Evolutionary conservation across 257 asterid species (phyloP).

Genomic region (Sherardia arvensis): DNA sequence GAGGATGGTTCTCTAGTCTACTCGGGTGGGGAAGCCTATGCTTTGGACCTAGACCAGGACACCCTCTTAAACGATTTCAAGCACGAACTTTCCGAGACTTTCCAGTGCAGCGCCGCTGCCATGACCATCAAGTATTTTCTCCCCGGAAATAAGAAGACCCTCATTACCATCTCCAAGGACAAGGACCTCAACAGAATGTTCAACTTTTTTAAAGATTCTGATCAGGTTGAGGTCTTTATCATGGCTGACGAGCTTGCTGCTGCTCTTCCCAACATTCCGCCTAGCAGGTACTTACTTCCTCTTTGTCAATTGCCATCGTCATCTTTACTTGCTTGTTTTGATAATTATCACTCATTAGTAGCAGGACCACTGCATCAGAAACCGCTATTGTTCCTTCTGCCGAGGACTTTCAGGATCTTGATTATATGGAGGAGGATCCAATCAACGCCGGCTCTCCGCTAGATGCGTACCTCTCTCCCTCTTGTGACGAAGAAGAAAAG

Average conservation of each 20-base stretch:
- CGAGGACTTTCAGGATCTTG: slow-evolving; percentile 49
- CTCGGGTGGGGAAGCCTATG: slow-evolving; percentile 90
- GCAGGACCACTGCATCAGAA: slow-evolving; percentile 74
- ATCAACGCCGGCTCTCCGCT: slow-evolving; percentile 39
- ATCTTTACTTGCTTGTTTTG: too few relatives aligned
- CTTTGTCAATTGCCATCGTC: too few relatives aligned
- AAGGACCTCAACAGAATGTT: slow-evolving; percentile 95
- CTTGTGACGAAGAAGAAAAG: slow-evolving; percentile 40
- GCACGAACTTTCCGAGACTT: slow-evolving; percentile 77
- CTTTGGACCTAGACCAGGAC: slow-evolving; percentile 71
- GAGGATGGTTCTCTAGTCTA: slow-evolving; percentile 70
- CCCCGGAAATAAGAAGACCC: slow-evolving; percentile 84
- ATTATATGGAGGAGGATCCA: slow-evolving; percentile 50
- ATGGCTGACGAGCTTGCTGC: slow-evolving; percentile 58
- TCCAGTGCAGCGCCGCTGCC: slow-evolving; percentile 47
- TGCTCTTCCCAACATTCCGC: slow-evolving; percentile 59
- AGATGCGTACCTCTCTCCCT: slow-evolving; percentile 25
- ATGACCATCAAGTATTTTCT: slow-evolving; percentile 82
- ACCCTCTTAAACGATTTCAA: slow-evolving; percentile 66
- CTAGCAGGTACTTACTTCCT: slow-evolving; percentile 55
- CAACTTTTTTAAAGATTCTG: slow-evolving; percentile 82
- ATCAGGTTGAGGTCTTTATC: slow-evolving; percentile 88
- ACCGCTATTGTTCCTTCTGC: slow-evolving; percentile 49
- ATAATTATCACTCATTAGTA: slow-evolving; percentile 1
- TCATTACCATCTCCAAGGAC: slow-evolving; percentile 84